Evolutionary conservation across 2,329 filamentous ascomycete genomes (phyloP).

Genomic region (Thielaviopsis euricoi): DNA sequence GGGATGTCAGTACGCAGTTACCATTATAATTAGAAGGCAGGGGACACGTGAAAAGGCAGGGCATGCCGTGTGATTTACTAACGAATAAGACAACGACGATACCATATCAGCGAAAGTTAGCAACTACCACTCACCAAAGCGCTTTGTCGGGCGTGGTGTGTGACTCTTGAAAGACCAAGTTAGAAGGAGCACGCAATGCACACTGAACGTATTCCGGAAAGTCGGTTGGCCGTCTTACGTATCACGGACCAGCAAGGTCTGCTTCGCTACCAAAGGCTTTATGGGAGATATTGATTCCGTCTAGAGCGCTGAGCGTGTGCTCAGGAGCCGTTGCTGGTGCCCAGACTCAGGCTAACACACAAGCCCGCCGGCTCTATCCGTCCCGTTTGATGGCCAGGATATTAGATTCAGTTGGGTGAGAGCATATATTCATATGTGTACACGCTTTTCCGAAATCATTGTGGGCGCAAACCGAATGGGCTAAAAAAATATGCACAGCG

Average conservation of each 20-base stretch:
- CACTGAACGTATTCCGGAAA: not conserved
- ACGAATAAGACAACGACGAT: too few species aligned
- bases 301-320: too few species aligned
- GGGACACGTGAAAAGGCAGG: not conserved
- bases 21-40: not conserved
- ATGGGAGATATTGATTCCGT: too few species aligned
- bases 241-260: not conserved
- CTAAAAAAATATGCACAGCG: not conserved
- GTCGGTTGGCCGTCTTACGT: not conserved
- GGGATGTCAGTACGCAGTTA: not conserved
- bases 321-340: not conserved
- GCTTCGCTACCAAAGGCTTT: not conserved
- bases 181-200: not conserved
- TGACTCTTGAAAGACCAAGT: not conserved
- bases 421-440: not conserved
- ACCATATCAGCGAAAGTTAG: not conserved
- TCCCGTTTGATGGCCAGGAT: not conserved
- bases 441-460: not conserved
- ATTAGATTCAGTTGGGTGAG: too few species aligned
- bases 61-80: not conserved
- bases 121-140: not conserved
- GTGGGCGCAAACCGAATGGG: not conserved
- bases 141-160: not conserved
- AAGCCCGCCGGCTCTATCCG: not conserved
- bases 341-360: not conserved